These are phyloP conservation scores for Lavandula angustifolia DNA, from an alignment of 257 asterid genomes.

Conservation along the genomic window DNA sequence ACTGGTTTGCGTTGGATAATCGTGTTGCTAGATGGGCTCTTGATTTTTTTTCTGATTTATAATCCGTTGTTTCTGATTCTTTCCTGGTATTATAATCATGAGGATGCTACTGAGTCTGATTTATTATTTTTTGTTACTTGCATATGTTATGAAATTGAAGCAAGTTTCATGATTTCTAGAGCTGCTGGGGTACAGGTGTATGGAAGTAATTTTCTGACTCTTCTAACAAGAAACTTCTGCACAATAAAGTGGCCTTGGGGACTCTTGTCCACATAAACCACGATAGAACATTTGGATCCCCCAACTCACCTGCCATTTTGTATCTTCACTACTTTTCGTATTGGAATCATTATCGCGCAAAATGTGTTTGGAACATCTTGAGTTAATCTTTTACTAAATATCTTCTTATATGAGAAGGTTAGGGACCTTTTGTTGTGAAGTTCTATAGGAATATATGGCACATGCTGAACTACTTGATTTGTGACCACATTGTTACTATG, in stretches of 20 bases:
- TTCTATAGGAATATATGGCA: not conserved
- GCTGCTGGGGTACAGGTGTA: not conserved
- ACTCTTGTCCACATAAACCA: constrained; percentile 1
- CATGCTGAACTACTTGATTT: constrained; percentile 15
- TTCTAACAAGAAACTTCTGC: not conserved
- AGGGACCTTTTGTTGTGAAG: not conserved
- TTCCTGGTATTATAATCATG: constrained; percentile 2
- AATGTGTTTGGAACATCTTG: constrained; percentile 16
- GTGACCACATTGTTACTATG: not conserved
- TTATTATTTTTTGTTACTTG: not conserved
- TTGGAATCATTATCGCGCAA: not conserved
- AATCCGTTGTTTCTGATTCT: constrained; percentile 6
- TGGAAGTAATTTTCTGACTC: not conserved
- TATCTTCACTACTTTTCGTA: not conserved
- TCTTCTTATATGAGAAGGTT: constrained; percentile 14
- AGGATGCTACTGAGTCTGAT: not conserved
- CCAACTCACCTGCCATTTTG: not conserved
- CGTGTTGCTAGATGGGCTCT: not conserved
- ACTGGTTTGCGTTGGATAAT: constrained; percentile 2
- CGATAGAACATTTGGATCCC: not conserved
- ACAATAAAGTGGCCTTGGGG: not conserved
- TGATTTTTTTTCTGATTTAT: not conserved
- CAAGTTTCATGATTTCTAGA: not conserved
- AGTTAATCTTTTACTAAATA: not conserved
- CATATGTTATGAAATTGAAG: not conserved